A percentile compares a stretch with the other conserved stretches of the same genome.
Evolutionary conservation across 192 early-diverging fungal genomes (phyloP).

Genomic region (Backusella sp.): DNA sequence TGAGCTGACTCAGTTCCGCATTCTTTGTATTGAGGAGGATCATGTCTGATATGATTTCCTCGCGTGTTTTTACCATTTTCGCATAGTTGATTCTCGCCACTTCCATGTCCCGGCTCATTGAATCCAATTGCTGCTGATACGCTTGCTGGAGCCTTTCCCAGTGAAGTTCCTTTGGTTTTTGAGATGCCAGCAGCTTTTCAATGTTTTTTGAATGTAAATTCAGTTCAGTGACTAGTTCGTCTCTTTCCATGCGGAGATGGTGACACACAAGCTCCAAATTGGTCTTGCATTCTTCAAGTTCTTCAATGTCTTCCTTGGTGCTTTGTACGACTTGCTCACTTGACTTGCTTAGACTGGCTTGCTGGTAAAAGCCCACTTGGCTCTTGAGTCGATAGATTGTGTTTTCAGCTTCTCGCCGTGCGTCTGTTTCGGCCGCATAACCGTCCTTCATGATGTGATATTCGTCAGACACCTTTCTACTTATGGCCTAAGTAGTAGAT

Average conservation of each 20-base stretch:
- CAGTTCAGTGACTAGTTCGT: constrained; percentile 12
- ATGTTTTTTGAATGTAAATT: constrained; percentile 12
- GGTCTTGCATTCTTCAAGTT: background rate
- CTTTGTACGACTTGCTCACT: background rate
- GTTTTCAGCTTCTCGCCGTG: constrained; percentile 34
- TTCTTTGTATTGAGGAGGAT: constrained; percentile 51
- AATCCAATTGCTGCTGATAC: constrained; percentile 46
- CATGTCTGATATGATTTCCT: constrained; percentile 52
- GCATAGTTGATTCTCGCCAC: constrained; percentile 38
- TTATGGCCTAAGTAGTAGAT: constrained; percentile 27
- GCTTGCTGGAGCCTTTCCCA: constrained; percentile 32
- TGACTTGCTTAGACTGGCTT: constrained; percentile 9
- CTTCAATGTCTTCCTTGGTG: constrained; percentile 23
- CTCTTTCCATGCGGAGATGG: constrained; percentile 11
- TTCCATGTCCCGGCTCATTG: constrained; percentile 45
- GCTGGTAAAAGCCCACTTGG: constrained; percentile 27
- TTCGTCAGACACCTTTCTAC: constrained; percentile 40
- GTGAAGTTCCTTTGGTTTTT: constrained; percentile 11
- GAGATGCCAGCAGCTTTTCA: background rate
- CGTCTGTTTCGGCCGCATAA: constrained; percentile 29
- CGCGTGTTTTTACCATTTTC: constrained; percentile 39
- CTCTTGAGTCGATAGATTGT: constrained; percentile 19
- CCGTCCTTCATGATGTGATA: constrained; percentile 45
- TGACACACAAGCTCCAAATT: constrained; percentile 14
- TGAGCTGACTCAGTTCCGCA: constrained; percentile 50